phyloP scores from a whole-genome alignment of 177 flowering plant species.

The Telopea speciosissima region DNA sequence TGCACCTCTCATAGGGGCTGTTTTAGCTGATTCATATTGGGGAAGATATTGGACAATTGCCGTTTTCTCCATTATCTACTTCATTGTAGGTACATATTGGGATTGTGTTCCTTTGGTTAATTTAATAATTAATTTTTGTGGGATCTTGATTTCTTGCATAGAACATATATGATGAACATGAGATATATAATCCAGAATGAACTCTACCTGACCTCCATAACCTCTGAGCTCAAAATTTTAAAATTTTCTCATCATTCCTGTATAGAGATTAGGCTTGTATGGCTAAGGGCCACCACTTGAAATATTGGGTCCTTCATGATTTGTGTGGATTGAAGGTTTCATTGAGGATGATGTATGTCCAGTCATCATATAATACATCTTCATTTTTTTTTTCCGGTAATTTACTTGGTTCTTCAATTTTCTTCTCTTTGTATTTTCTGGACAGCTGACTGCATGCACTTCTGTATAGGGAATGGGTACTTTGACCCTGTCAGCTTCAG shows the following conservation, averaged over 20 bases:
- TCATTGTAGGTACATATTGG: conserved; percentile 36
- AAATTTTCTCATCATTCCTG: not conserved
- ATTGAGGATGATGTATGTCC: not conserved
- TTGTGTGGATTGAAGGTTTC: not conserved
- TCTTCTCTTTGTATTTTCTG: not conserved
- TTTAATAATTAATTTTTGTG: not conserved
- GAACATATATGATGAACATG: not conserved
- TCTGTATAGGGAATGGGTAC: conserved; percentile 33
- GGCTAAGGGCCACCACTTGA: not conserved
- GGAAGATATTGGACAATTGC: conserved; percentile 93
- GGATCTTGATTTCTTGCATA: conserved; percentile 4
- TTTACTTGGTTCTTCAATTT: not conserved
- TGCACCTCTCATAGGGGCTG: conserved; percentile 76
- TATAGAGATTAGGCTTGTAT: not conserved
- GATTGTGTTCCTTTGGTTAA: not conserved
- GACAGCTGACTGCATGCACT: not conserved
- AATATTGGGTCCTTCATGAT: not conserved
- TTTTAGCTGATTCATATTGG: conserved; percentile 80
- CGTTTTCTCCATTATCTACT: conserved; percentile 61
- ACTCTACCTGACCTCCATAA: not conserved
- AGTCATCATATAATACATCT: not conserved
- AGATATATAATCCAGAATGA: conserved; percentile 6
- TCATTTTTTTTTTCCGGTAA: not conserved
- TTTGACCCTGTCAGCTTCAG: conserved; percentile 34
- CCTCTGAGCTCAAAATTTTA: not conserved